These are phyloP conservation scores for Mycena filopes DNA, from an alignment of 768 basidiomycete genomes.

Conservation along the genomic window DNA sequence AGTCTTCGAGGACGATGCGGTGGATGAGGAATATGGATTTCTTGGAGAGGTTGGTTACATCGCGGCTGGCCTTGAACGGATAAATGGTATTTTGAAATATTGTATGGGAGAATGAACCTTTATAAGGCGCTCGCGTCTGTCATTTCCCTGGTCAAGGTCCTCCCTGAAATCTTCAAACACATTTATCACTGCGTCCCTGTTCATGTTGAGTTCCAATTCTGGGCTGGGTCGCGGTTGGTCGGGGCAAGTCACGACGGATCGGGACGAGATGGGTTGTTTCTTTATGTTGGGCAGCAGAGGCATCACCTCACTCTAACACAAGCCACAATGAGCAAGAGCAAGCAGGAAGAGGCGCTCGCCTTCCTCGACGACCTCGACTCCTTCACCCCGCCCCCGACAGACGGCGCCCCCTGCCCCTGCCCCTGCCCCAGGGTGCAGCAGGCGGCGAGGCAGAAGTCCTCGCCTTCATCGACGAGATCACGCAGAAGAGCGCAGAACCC, in stretches of 20 bases:
- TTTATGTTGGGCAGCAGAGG: too few species aligned
- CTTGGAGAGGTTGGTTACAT: conserved; percentile 92
- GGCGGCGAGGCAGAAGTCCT: conserved; percentile 77
- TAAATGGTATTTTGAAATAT: neutral
- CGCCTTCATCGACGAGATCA: conserved; percentile 95
- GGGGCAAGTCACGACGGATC: too few species aligned
- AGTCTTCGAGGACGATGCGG: conserved; percentile 60
- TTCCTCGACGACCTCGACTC: conserved; percentile 96
- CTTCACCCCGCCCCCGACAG: conserved; percentile 54
- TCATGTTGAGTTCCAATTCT: conserved; percentile 16
- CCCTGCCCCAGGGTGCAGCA: conserved; percentile 34
- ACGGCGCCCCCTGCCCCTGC: conserved; percentile 27
- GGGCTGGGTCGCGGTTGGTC: too few species aligned
- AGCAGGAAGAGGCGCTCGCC: conserved; percentile 89
- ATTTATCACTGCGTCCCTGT: conserved; percentile 38
- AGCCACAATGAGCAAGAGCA: conserved; percentile 36
- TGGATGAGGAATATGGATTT: conserved; percentile 95
- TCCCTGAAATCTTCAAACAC: conserved; percentile 72
- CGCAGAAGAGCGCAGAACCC: conserved; percentile 88
- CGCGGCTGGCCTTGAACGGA: conserved; percentile 72
- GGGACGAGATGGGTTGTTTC: too few species aligned
- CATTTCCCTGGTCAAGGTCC: conserved; percentile 85
- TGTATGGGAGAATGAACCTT: conserved; percentile 60
- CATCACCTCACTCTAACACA: too few species aligned
- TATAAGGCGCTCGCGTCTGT: conserved; percentile 89